Base-by-base conservation (phyloP, 345 rosid species). In the Linum usitatissimum region DNA sequence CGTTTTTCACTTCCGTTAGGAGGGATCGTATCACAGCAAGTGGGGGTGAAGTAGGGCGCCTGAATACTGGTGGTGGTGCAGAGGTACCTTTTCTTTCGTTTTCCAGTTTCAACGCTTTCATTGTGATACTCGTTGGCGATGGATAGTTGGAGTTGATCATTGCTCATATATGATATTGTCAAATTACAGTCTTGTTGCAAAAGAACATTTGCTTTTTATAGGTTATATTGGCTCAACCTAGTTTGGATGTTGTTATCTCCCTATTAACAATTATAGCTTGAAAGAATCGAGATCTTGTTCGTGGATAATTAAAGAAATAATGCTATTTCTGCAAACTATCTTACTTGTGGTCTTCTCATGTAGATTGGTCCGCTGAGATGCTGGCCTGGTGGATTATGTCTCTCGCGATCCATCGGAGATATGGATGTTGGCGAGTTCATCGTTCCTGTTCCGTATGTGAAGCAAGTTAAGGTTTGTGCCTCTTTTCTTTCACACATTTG, bases 11-110 rank as follows among this genome's bases (percentile, higher is more conserved):
- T 60, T 56, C 57, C 68, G 65, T 78, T 75, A 88, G 97, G 84
- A 83, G 96, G 70, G 88, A 88, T 67, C 80, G 95, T 2, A 94
- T 91, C 60, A 78, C 90, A 66, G 98, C 92, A 57, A 88, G 98
- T 70, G 98, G 98, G n/a, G 98, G 96, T 57, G 98, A 88, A 80
- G 98, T 91, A 62, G 92, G 98, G 42, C 85, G 96, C 82, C 95
- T 91, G 59, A 83, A 83, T 77, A 85, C 83, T 62, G 80, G 71
- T 55, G 96, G 92, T 69, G 98, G 98, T 62, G 77, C 80, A 54
- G 87, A 83, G 95, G 97, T 87, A 18, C 34, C 59, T 54, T 62
- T 53, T 9, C 36, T 19, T 55, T 48, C 42, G 30, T 68, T 34
- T 34, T 34, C 38, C 5, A 5, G 38, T 34, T 45, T 10, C 51